These are phyloP conservation scores for Adansonia gregorii DNA, from an alignment of 441 rosid genomes.

Conservation along the genomic window DNA sequence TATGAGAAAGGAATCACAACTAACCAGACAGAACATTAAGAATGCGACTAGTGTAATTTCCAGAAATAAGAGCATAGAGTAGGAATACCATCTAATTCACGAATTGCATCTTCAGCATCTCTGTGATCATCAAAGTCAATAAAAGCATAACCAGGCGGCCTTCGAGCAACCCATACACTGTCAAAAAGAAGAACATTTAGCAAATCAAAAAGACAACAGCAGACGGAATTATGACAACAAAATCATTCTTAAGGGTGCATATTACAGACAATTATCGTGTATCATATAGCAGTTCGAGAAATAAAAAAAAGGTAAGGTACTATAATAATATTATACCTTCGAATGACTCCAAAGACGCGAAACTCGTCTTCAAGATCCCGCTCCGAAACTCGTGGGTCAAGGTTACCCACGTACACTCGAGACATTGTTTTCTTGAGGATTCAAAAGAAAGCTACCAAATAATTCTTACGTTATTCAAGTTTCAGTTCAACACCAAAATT, in stretches of 20 bases:
- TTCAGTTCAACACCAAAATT: not conserved
- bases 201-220: not conserved
- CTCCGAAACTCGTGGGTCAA: slow-evolving; percentile 71
- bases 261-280: not conserved
- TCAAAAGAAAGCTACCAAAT: slow-evolving; percentile 30
- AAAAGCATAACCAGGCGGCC: slow-evolving; percentile 81
- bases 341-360: slow-evolving; percentile 59
- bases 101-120: slow-evolving; percentile 74
- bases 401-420: slow-evolving; percentile 71
- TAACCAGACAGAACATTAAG: not conserved
- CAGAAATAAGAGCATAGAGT: not conserved
- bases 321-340: slow-evolving; percentile 43
- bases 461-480: not conserved
- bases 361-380: slow-evolving; percentile 80
- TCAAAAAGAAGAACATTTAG: not conserved
- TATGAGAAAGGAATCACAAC: not conserved
- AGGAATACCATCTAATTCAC: slow-evolving; percentile 62
- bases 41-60: not conserved
- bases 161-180: slow-evolving; percentile 83
- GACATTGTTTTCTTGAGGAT: slow-evolving; percentile 41
- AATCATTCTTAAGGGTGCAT: not conserved
- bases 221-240: not conserved
- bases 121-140: slow-evolving; percentile 71
- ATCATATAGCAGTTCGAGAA: not conserved
- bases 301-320: not conserved